Percentiles rank a stretch among this genome's conserved stretches.
phyloP scores from a whole-genome alignment of 768 basidiomycete genomes.

The Infundibulicybe gibba region DNA sequence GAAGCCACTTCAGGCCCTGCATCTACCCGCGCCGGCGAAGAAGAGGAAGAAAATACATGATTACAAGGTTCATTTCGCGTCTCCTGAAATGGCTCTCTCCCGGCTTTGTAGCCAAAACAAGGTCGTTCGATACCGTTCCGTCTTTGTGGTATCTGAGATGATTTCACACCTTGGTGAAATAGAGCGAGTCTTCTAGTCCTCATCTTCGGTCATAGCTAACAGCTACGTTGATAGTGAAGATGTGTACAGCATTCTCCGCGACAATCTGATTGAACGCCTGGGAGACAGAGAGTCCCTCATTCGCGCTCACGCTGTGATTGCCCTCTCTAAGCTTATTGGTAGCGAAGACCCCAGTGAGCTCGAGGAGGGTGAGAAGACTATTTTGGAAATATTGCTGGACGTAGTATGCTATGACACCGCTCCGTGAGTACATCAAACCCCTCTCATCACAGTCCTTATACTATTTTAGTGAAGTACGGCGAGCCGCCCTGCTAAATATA shows the following conservation, averaged over 20 bases:
- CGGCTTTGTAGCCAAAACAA: slow-evolving; percentile 93
- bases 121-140: slow-evolving; percentile 74
- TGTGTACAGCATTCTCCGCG: slow-evolving; percentile 64
- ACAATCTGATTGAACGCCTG: slow-evolving; percentile 71
- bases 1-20: slow-evolving; percentile 20
- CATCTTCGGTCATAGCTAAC: neutral
- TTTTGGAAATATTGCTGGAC: slow-evolving; percentile 65
- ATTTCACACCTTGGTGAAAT: slow-evolving; percentile 84
- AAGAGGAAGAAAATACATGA: slow-evolving; percentile 64
- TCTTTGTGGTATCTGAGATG: slow-evolving; percentile 83
- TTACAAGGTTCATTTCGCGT: slow-evolving; percentile 63
- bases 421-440: slow-evolving; percentile 35
- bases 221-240: slow-evolving; percentile 62
- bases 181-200: slow-evolving; percentile 53
- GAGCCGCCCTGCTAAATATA: slow-evolving; percentile 78
- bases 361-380: slow-evolving; percentile 45
- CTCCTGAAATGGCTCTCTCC: slow-evolving; percentile 72
- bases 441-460: neutral
- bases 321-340: slow-evolving; percentile 76
- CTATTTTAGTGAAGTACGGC: slow-evolving; percentile 75
- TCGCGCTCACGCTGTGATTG: slow-evolving; percentile 81
- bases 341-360: slow-evolving; percentile 58
- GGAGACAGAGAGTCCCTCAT: slow-evolving; percentile 83
- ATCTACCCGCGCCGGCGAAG: slow-evolving; percentile 24
- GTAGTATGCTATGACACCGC: slow-evolving; percentile 72